phyloP scores from a whole-genome alignment of 495 filamentous ascomycete genomes.

The Hypomontagnella monticulosa region DNA sequence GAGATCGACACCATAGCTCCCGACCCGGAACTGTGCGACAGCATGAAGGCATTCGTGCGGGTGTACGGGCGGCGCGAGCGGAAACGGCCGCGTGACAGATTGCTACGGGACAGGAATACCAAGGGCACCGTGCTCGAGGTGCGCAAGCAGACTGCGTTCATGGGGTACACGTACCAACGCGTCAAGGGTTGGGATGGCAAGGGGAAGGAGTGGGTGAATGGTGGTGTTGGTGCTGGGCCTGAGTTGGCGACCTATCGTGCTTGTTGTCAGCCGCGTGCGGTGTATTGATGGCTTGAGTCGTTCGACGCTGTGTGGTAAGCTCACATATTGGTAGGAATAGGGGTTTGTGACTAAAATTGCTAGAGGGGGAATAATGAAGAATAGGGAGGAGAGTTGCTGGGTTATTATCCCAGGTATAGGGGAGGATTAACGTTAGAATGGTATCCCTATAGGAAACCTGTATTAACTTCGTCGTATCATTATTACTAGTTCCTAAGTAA shows the following conservation, averaged over 20 bases:
- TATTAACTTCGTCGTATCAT: constrained; percentile 34
- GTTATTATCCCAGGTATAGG: constrained; percentile 12
- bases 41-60: constrained; percentile 52
- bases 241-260: constrained; percentile 33
- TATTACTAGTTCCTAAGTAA: constrained; percentile 15
- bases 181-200: constrained; percentile 34
- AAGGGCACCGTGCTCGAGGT: constrained; percentile 75
- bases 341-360: background rate
- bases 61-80: constrained; percentile 63
- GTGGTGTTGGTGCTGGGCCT: too few species aligned
- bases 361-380: background rate
- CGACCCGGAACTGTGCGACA: constrained; percentile 44
- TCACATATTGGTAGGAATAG: background rate
- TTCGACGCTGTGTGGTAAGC: background rate
- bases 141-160: constrained; percentile 80
- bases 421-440: constrained; percentile 17
- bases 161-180: constrained; percentile 86
- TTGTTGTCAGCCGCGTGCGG: constrained; percentile 29
- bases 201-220: constrained; percentile 25
- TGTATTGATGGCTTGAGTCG: constrained; percentile 4
- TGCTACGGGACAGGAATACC: constrained; percentile 75
- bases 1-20: constrained; percentile 51
- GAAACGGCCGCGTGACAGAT: constrained; percentile 78
- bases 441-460: constrained; percentile 26
- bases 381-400: background rate